Percentiles rank a stretch among this genome's conserved stretches.
Conservation (phyloP, 805 yeast genomes). For the Metschnikowia noctiluminum region DNA sequence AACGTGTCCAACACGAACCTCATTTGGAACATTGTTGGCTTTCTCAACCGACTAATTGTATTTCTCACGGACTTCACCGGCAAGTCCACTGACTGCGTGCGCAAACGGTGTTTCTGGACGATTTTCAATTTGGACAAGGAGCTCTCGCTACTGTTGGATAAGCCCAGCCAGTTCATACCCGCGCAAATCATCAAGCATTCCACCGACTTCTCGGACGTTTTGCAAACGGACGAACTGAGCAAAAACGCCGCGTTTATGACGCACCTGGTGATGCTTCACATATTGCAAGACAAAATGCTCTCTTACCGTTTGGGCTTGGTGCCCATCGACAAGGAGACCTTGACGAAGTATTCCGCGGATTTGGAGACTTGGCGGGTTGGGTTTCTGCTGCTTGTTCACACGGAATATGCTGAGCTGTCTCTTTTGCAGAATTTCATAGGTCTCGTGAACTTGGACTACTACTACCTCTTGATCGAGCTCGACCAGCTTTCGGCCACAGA, state of each 20-base stretch:
- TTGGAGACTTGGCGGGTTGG: slow-evolving; percentile 38
- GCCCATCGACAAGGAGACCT: slow-evolving; percentile 5
- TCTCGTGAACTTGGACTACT: slow-evolving; percentile 35
- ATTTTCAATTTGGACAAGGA: slow-evolving; percentile 39
- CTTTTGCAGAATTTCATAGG: slow-evolving; percentile 33
- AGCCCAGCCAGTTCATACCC: slow-evolving; percentile 35
- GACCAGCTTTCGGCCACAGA: slow-evolving; percentile 39
- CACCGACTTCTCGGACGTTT: slow-evolving; percentile 15
- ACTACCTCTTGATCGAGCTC: slow-evolving; percentile 37
- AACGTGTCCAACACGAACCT: slow-evolving; percentile 26
- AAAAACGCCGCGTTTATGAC: slow-evolving; percentile 18
- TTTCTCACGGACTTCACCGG: slow-evolving; percentile 16
- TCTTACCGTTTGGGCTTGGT: slow-evolving; percentile 16
- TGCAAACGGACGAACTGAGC: slow-evolving; percentile 24
- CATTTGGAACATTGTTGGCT: slow-evolving; percentile 35
- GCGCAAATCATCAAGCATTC: slow-evolving; percentile 19
- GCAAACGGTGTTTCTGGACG: slow-evolving; percentile 33
- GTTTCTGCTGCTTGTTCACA: slow-evolving; percentile 27
- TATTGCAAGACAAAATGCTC: slow-evolving; percentile 26
- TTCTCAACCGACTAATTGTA: slow-evolving; percentile 27
- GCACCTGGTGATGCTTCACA: slow-evolving; percentile 24
- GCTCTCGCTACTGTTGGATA: slow-evolving; percentile 29
- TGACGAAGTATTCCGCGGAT: slow-evolving; percentile 25
- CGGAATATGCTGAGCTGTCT: slow-evolving; percentile 24
- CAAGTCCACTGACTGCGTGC: slow-evolving; percentile 7